Evolutionary conservation across 169 alveolate genomes (phyloP).

Genomic region (Fabrea salina): DNA sequence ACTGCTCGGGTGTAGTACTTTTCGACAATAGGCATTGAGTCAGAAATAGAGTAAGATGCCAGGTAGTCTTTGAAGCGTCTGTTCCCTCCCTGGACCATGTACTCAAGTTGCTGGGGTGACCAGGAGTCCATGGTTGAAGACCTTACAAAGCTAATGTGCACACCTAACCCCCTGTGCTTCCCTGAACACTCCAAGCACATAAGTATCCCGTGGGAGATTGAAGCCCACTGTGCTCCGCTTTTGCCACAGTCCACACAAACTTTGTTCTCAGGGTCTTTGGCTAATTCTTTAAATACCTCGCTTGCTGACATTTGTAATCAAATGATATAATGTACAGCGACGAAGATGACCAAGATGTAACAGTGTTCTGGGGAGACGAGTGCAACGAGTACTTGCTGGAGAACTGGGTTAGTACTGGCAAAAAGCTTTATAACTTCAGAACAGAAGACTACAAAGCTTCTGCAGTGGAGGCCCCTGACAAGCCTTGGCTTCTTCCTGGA

Average conservation of each 20-base stretch:
- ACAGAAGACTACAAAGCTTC: neutral
- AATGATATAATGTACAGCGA: neutral
- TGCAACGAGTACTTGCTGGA: constrained; percentile 22
- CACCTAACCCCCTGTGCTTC: constrained; percentile 89
- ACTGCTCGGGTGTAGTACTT: constrained; percentile 36
- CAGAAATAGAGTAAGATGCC: constrained; percentile 43
- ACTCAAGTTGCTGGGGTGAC: constrained; percentile 86
- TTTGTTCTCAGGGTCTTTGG: constrained; percentile 22
- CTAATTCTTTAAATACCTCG: constrained; percentile 17
- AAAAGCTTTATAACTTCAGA: neutral
- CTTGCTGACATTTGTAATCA: neutral
- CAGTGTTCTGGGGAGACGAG: constrained; percentile 6
- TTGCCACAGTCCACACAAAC: constrained; percentile 84
- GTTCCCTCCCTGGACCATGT: constrained; percentile 86
- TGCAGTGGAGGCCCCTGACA: neutral
- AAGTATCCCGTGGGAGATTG: constrained; percentile 92
- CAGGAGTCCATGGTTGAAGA: constrained; percentile 93
- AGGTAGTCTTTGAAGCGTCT: constrained; percentile 65
- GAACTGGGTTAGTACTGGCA: neutral
- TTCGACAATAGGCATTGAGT: neutral
- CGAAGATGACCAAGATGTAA: constrained; percentile 13
- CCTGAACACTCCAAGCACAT: constrained; percentile 95
- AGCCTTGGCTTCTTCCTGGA: constrained; percentile 24
- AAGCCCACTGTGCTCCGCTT: constrained; percentile 94
- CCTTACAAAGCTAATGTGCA: constrained; percentile 91